A percentile compares a stretch with the other conserved stretches of the same genome.
These are phyloP conservation scores for Hypoxylon trugodes DNA, from an alignment of 495 filamentous ascomycete species.

Conservation along the genomic window DNA sequence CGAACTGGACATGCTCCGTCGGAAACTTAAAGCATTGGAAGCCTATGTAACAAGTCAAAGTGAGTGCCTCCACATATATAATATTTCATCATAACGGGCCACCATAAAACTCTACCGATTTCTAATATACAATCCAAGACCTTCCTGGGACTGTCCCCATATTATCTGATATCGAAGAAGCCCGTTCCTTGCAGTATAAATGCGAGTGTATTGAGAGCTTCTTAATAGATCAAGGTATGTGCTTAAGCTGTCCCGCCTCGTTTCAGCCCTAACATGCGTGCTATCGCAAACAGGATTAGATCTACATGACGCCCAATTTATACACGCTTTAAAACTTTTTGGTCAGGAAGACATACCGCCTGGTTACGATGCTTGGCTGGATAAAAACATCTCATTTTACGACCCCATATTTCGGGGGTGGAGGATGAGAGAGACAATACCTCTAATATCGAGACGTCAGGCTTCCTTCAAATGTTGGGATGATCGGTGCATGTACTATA, in stretches of 20 bases:
- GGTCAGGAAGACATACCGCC: slow-evolving; percentile 51
- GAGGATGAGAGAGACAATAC: slow-evolving; percentile 52
- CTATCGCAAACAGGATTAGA: slow-evolving; percentile 50
- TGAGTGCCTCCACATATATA: slow-evolving; percentile 46
- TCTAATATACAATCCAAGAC: slow-evolving; percentile 53
- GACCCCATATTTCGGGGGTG: slow-evolving; percentile 55
- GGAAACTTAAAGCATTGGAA: slow-evolving; percentile 55
- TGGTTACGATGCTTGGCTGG: slow-evolving; percentile 56
- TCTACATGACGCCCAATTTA: slow-evolving; percentile 52
- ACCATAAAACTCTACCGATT: slow-evolving; percentile 9
- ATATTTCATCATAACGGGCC: slow-evolving; percentile 12
- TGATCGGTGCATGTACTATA: slow-evolving; percentile 60
- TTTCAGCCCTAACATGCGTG: slow-evolving; percentile 26
- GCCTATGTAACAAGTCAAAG: slow-evolving; percentile 54
- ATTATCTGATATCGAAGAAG: slow-evolving; percentile 60
- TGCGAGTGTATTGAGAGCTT: slow-evolving; percentile 61
- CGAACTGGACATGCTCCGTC: slow-evolving; percentile 58
- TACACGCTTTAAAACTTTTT: slow-evolving; percentile 50
- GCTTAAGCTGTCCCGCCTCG: slow-evolving; percentile 4
- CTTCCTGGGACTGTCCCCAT: slow-evolving; percentile 51
- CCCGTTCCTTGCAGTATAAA: slow-evolving; percentile 56
- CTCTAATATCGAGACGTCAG: slow-evolving; percentile 48
- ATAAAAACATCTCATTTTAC: slow-evolving; percentile 54
- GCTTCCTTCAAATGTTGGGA: slow-evolving; percentile 60
- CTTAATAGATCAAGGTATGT: slow-evolving; percentile 58